phyloP scores from a whole-genome alignment of 768 basidiomycete genomes.

The Fomitopsis serialis region DNA sequence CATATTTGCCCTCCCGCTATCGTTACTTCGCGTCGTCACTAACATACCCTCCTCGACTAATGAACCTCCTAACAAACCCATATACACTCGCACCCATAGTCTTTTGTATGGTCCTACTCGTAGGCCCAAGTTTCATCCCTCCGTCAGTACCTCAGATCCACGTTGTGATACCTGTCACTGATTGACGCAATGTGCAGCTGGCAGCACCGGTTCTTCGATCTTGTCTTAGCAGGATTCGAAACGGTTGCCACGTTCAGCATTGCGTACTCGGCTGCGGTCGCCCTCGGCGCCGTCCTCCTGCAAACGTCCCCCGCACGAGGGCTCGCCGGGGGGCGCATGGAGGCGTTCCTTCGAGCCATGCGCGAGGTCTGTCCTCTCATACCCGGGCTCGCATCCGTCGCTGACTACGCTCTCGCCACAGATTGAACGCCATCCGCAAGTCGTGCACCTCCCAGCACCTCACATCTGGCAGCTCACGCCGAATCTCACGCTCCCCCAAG shows the following conservation, averaged over 20 bases:
- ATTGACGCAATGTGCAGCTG: slow-evolving; percentile 18
- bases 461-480: slow-evolving; percentile 82
- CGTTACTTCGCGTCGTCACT: slow-evolving; percentile 25
- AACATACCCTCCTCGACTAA: slow-evolving; percentile 29
- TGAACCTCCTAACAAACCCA: slow-evolving; percentile 59
- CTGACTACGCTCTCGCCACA: slow-evolving; percentile 20
- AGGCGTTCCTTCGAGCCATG: slow-evolving; percentile 73
- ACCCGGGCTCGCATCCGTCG: neutral
- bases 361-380: slow-evolving; percentile 55
- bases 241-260: slow-evolving; percentile 76
- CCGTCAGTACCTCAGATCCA: slow-evolving; percentile 37
- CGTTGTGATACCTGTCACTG: neutral
- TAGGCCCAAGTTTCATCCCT: slow-evolving; percentile 48
- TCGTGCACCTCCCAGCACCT: slow-evolving; percentile 77
- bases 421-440: slow-evolving; percentile 82
- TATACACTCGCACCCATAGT: slow-evolving; percentile 62
- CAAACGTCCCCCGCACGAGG: slow-evolving; percentile 83
- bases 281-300: slow-evolving; percentile 80
- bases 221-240: slow-evolving; percentile 75
- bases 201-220: slow-evolving; percentile 73
- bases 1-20: slow-evolving; percentile 41
- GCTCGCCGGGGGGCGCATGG: slow-evolving; percentile 62
- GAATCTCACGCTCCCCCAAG: slow-evolving; percentile 15
- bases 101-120: slow-evolving; percentile 51
- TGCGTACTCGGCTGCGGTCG: slow-evolving; percentile 78